These are phyloP conservation scores for Petunia axillaris DNA, from an alignment of 257 asterid genomes.

Conservation along the genomic window DNA sequence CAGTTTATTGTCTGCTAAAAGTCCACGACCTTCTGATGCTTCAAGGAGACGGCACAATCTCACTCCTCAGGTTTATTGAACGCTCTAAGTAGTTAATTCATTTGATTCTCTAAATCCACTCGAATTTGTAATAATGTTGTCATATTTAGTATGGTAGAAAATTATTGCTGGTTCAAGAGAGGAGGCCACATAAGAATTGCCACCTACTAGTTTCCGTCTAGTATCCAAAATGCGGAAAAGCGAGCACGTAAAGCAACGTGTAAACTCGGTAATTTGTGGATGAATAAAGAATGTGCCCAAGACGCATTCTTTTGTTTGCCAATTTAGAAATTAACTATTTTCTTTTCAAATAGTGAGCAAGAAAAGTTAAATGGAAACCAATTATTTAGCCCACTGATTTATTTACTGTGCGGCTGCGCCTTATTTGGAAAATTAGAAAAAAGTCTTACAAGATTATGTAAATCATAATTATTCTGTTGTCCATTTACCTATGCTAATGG, in stretches of 20 bases:
- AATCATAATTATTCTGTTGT: slow-evolving; percentile 3
- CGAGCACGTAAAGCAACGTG: background rate
- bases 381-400: too few species aligned
- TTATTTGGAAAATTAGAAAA: too few species aligned
- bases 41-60: slow-evolving; percentile 52
- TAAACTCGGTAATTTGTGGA: background rate
- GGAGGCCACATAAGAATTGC: slow-evolving; percentile 10
- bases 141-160: slow-evolving; percentile 1
- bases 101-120: background rate
- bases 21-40: slow-evolving; percentile 53
- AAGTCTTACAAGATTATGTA: background rate
- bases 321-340: background rate
- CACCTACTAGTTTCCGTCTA: background rate
- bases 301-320: slow-evolving; percentile 3
- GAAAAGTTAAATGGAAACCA: background rate
- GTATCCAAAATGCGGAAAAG: slow-evolving; percentile 4
- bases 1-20: slow-evolving; percentile 48
- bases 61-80: slow-evolving; percentile 58
- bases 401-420: too few species aligned
- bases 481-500: background rate
- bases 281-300: background rate
- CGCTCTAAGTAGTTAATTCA: background rate
- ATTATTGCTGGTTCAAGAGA: background rate
- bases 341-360: slow-evolving; percentile 10
- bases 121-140: background rate